Conservation (phyloP, 2,329 filamentous ascomycete genomes). For the Mariannaea elegans region DNA sequence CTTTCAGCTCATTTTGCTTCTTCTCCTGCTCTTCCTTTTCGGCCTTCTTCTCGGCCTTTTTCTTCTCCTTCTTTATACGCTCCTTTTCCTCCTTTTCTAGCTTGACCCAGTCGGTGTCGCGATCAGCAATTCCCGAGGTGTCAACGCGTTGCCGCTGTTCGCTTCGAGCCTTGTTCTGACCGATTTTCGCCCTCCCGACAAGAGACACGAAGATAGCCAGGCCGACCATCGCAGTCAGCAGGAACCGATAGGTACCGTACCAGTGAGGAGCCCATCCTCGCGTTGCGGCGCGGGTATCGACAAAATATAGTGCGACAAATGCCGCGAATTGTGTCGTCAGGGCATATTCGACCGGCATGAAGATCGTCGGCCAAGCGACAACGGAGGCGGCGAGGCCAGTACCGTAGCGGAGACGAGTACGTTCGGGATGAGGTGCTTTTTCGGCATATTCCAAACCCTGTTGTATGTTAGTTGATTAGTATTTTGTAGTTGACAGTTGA, state of each 20-base stretch:
- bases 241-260: conserved; percentile 91
- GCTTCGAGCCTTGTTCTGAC: conserved; percentile 40
- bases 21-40: conserved; percentile 47
- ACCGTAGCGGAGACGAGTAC: conserved; percentile 83
- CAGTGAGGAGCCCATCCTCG: conserved; percentile 83
- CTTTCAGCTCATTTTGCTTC: conserved; percentile 43
- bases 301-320: conserved; percentile 87
- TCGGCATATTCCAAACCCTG: conserved; percentile 82
- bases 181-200: conserved; percentile 83
- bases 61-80: conserved; percentile 49
- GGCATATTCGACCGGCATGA: conserved; percentile 85
- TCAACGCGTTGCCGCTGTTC: conserved; percentile 52
- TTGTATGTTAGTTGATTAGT: not conserved
- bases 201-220: conserved; percentile 81
- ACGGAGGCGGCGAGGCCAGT: conserved; percentile 82
- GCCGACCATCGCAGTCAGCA: conserved; percentile 90
- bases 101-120: conserved; percentile 56
- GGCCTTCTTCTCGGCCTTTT: conserved; percentile 49
- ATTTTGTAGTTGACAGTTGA: not conserved
- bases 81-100: conserved; percentile 53
- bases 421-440: conserved; percentile 66
- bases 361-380: conserved; percentile 88
- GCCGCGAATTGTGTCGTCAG: conserved; percentile 86
- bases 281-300: conserved; percentile 76
- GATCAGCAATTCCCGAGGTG: conserved; percentile 44